Base-by-base conservation (phyloP, 805 yeast species). In the Saturnispora sanitii region DNA sequence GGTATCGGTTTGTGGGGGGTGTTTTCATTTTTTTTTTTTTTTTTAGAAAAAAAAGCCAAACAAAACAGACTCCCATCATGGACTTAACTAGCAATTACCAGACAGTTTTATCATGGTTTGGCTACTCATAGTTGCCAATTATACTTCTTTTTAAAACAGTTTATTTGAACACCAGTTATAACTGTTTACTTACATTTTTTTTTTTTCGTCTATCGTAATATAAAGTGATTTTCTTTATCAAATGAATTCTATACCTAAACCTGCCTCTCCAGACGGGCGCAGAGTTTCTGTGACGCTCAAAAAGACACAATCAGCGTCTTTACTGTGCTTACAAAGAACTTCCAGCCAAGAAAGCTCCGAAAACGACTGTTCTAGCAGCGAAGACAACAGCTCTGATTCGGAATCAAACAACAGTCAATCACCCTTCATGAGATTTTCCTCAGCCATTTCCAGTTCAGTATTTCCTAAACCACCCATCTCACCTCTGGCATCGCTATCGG, bases 241-340 rank as follows among this genome's bases (percentile, higher is more conserved):
- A 7, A 29, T 15, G 33, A 15, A 16, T 15, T n/a, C 26, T 7
- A 23, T 8, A 12, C 9, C 16, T 11, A 29, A 15, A 15, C 6
- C 33, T 15, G 9, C 33, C 4, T 11, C 9, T 17, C 7, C 8
- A 12, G 33, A 29, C 19, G 20, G 6, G 4, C 33, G 15, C 20
- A n/a, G 6, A 11, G 17, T 33, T 13, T 15, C n/a, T 21, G 18
- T n/a, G 9, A 25, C 30, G 3, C 22, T 37, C 4, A 32, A 35
- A 20, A 43, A 43, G 35, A 36, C 46, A 9, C 43, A 37, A 16
- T 39, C 46, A 1, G 43, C 46, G 12, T 43, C 46, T 3, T 30
- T 38, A 2, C 41, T 43, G 12, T 20, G 46, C 17, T 21, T 39
- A 13, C 35, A 32, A 13, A 12, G 16, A 4, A 27, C 30, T 7